Conservation (phyloP, 2,329 filamentous ascomycete species). For the Stemphylium lycopersici region DNA sequence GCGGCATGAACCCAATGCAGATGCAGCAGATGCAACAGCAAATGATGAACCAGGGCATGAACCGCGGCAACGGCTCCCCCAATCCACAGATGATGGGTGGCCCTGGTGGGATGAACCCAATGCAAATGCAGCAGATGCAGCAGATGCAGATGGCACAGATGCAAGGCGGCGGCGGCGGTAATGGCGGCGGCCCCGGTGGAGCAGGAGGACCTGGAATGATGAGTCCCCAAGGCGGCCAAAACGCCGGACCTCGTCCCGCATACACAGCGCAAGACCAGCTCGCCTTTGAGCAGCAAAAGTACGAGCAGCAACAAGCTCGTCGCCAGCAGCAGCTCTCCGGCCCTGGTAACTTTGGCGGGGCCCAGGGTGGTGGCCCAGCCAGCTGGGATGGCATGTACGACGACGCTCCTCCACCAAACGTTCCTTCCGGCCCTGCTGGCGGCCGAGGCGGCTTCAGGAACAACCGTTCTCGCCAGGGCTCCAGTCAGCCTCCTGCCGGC, state of each 20-base stretch:
- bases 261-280: constrained; percentile 76
- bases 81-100: constrained; percentile 50
- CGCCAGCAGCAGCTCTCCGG: constrained; percentile 55
- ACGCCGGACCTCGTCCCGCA: constrained; percentile 51
- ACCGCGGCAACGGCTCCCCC: constrained; percentile 40
- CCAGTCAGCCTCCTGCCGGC: constrained; percentile 49
- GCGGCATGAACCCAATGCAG: constrained; percentile 65
- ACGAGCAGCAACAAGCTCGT: constrained; percentile 70
- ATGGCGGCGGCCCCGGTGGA: constrained; percentile 49
- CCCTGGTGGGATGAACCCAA: constrained; percentile 68
- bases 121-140: constrained; percentile 71
- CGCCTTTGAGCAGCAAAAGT: constrained; percentile 78
- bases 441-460: constrained; percentile 46
- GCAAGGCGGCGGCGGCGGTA: constrained; percentile 54
- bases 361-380: constrained; percentile 69
- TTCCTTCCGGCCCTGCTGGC: constrained; percentile 58
- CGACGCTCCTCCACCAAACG: constrained; percentile 83
- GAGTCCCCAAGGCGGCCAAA: constrained; percentile 22
- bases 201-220: constrained; percentile 36
- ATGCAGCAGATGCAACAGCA: constrained; percentile 51
- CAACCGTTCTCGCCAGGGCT: constrained; percentile 47
- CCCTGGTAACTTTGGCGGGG: constrained; percentile 53
- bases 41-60: constrained; percentile 41
- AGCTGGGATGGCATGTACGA: constrained; percentile 99
- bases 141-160: constrained; percentile 63